Percentiles rank a stretch among this genome's conserved stretches.
These are phyloP conservation scores for Flaveria robusta DNA, from an alignment of 129 eudicot species.

Conservation along the genomic window DNA sequence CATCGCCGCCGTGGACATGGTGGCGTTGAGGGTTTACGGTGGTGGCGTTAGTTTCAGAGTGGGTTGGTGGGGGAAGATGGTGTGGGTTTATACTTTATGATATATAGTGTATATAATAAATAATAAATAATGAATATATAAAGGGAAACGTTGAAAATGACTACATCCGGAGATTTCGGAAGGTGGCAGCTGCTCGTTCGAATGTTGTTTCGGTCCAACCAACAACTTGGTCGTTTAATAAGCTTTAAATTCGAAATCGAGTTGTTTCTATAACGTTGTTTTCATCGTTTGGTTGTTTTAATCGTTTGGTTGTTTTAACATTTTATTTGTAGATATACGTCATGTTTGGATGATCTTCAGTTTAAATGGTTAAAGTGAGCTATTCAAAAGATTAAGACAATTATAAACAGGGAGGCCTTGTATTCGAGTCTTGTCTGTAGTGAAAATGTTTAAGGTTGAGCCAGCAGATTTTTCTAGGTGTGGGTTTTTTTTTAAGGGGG, in stretches of 20 bases:
- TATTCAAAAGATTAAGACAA: too few relatives aligned
- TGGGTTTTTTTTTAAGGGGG: too few relatives aligned
- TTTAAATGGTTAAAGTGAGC: too few relatives aligned
- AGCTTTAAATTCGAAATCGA: conserved; percentile 8
- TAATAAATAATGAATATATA: background rate
- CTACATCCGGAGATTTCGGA: conserved; percentile 37
- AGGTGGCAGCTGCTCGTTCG: conserved; percentile 36
- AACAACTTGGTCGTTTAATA: conserved; percentile 26
- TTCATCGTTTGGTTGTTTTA: background rate
- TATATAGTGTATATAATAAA: background rate
- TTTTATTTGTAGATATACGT: too few relatives aligned
- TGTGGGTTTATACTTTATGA: conserved; percentile 10
- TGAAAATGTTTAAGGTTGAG: too few relatives aligned
- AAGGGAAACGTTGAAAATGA: conserved; percentile 13
- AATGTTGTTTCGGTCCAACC: conserved; percentile 39
- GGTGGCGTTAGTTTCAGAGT: conserved; percentile 36
- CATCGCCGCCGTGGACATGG: conserved; percentile 44
- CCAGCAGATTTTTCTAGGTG: too few relatives aligned
- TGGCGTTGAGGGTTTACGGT: conserved; percentile 19
- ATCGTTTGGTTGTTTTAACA: too few relatives aligned
- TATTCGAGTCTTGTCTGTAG: too few relatives aligned
- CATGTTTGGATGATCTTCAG: too few relatives aligned
- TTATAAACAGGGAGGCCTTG: too few relatives aligned
- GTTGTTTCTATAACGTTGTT: background rate
- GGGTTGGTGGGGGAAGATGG: background rate